Base-by-base conservation (phyloP, 192 early-diverging fungal species). In the Backusella tuberculispora region DNA sequence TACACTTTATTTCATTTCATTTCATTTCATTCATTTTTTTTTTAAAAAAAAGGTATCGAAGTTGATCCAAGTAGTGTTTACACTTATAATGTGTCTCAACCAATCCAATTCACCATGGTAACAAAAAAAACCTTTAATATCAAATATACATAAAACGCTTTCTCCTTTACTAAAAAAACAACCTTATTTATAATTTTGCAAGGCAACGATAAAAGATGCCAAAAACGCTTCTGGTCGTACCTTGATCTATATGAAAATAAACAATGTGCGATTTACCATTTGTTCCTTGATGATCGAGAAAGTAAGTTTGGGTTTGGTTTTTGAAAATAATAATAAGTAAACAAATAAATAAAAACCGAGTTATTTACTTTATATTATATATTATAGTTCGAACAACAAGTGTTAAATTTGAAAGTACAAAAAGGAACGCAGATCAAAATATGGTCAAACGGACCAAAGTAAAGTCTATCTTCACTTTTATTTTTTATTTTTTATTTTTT, bases 361-460 rank as follows among this genome's bases (percentile, higher is more conserved):
- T n/a, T n/a, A n/a, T n/a, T n/a, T n/a, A n/a, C n/a, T n/a, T n/a
- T n/a, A n/a, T n/a, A n/a, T n/a, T n/a, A n/a, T 43, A 10, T 43
- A 24, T 24, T 14, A 56, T 24, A 56, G 53, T 21, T 56, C 1
- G 53, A 56, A 12, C 50, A 56, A 24, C 50, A 56, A 56, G 50
- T 56, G 17, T 26, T 56, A 13, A 56, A 56, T 10, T 12, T 56
- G 21, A 56, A 56, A 9, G 10, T 56, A 8, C 50, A 56, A 56
- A 56, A 56, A 56, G 53, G 53, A 13, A 21, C 21, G 24, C 21
- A 60, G 24, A 8, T 60, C 12, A 60, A 60, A 60, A 26, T 60
- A 26, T 24, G 53, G 53, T 60, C 53, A 60, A 60, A 60, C 7
- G 53, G 53, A 29, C 53, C 53, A 60, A 26, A 24, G 53, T 60